phyloP scores from a whole-genome alignment of 495 filamentous ascomycete genomes.

The Trichocladium uniseriatum region DNA sequence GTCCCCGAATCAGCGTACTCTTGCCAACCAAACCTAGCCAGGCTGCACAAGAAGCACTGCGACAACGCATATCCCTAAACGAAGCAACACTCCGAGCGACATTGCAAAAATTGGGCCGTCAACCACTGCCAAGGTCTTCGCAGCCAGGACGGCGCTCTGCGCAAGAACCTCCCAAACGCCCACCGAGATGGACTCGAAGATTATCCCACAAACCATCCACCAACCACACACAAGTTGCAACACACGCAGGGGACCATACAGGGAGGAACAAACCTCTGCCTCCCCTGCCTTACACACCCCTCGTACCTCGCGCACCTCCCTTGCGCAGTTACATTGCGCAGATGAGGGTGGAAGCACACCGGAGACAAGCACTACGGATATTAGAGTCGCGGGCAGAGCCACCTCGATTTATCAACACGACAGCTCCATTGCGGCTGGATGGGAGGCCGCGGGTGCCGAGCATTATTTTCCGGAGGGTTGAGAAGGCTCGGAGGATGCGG shows the following conservation, averaged over 20 bases:
- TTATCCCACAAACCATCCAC: background rate
- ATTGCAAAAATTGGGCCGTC: background rate
- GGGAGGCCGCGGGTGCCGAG: too few relatives aligned
- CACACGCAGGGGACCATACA: background rate
- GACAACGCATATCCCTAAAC: conserved; percentile 2
- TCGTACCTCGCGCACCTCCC: background rate
- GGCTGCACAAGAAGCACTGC: background rate
- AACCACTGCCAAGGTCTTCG: background rate
- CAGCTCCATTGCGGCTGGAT: too few relatives aligned
- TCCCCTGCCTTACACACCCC: background rate
- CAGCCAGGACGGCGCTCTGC: background rate
- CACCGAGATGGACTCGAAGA: background rate
- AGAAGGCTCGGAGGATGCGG: background rate
- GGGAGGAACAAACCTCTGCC: conserved; percentile 1
- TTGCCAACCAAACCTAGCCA: background rate
- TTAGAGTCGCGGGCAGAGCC: background rate
- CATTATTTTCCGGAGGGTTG: too few relatives aligned
- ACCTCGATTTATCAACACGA: background rate
- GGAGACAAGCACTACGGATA: background rate
- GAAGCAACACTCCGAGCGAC: background rate
- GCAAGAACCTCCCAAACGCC: too few relatives aligned
- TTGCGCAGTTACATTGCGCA: background rate
- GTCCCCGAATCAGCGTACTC: background rate
- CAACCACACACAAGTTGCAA: background rate
- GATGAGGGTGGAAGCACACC: background rate